Percentiles rank a stretch among this genome's conserved stretches.
These are phyloP conservation scores for Oldenlandia corymbosa DNA, from an alignment of 257 asterid species.

Conservation along the genomic window DNA sequence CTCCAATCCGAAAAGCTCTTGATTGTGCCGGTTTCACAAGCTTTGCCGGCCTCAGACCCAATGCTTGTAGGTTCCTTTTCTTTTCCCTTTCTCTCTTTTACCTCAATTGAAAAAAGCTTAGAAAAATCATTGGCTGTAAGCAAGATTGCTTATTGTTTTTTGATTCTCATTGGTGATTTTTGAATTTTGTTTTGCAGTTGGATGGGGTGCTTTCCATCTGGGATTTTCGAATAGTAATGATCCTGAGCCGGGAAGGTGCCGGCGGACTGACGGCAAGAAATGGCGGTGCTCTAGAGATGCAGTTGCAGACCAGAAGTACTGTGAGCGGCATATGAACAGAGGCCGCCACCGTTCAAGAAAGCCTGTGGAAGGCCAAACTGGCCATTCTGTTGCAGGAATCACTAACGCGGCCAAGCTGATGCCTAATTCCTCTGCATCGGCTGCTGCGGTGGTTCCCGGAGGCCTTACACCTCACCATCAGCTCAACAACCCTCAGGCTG, in stretches of 20 bases:
- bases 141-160: too few relatives aligned
- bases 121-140: too few relatives aligned
- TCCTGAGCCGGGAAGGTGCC: slow-evolving; percentile 98
- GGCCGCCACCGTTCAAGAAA: slow-evolving; percentile 99
- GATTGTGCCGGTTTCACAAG: slow-evolving; percentile 31
- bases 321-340: slow-evolving; percentile 96
- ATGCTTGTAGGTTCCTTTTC: slow-evolving; percentile 19
- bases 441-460: slow-evolving; percentile 32
- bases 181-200: slow-evolving; percentile 39
- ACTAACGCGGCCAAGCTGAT: slow-evolving; percentile 26
- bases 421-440: slow-evolving; percentile 30
- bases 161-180: neutral
- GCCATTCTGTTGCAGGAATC: slow-evolving; percentile 42
- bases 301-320: slow-evolving; percentile 80
- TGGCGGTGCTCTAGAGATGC: slow-evolving; percentile 99
- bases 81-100: too few relatives aligned
- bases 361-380: slow-evolving; percentile 97
- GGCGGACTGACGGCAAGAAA: slow-evolving; percentile 95
- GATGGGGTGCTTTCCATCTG: slow-evolving; percentile 84
- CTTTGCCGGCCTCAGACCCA: slow-evolving; percentile 25
- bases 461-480: slow-evolving; percentile 40
- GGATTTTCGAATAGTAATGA: slow-evolving; percentile 65
- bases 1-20: slow-evolving; percentile 31
- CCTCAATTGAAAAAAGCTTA: too few relatives aligned
- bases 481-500: slow-evolving; percentile 31